Evolutionary conservation across 2,329 filamentous ascomycete genomes (phyloP).

Genomic region (Microdochium nivale): DNA sequence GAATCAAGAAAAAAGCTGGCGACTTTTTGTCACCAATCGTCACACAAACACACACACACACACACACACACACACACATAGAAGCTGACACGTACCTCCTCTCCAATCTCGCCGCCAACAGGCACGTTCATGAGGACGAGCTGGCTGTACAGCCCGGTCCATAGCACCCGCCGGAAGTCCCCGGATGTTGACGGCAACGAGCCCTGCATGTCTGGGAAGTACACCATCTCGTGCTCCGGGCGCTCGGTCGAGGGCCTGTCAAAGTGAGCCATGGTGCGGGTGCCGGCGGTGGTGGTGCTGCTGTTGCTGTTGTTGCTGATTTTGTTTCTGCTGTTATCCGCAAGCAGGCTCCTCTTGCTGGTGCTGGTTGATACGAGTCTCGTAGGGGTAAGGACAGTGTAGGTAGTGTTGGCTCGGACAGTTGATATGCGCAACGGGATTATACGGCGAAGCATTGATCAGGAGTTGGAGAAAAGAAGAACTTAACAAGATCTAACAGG

Average conservation of each 20-base stretch:
- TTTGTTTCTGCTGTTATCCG: no score
- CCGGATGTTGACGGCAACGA: conserved; percentile 43
- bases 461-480: no score
- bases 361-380: background rate
- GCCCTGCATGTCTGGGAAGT: conserved; percentile 47
- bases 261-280: conserved; percentile 17
- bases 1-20: conserved; percentile 1
- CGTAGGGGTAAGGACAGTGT: no score
- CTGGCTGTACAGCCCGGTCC: conserved; percentile 54
- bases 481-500: no score
- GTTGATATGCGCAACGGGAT: no score
- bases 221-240: conserved; percentile 47
- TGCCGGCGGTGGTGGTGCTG: conserved; percentile 1
- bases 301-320: background rate
- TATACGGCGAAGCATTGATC: no score
- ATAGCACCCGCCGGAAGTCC: conserved; percentile 53
- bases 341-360: no score
- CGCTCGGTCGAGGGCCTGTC: conserved; percentile 24
- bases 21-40: no score
- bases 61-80: no score
- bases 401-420: no score
- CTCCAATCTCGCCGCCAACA: conserved; percentile 55
- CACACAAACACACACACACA: no score
- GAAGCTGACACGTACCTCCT: conserved; percentile 50
- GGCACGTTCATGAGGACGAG: conserved; percentile 58